phyloP scores from a whole-genome alignment of 2,329 filamentous ascomycete genomes.

The Lecanicillium sp. region DNA sequence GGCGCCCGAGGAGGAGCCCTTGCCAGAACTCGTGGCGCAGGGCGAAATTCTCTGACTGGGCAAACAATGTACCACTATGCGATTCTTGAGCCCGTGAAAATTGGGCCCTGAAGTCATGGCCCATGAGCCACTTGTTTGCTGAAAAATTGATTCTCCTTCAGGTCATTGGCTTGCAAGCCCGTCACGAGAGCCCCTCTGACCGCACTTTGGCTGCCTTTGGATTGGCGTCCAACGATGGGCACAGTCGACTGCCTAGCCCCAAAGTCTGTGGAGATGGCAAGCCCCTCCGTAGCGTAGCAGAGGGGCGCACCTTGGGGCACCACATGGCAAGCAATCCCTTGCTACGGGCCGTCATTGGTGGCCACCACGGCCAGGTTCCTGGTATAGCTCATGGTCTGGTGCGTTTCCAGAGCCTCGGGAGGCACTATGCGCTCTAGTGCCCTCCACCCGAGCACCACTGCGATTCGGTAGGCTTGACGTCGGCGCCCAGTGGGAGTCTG shows the following conservation, averaged over 20 bases:
- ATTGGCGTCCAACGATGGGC: conserved; percentile 6
- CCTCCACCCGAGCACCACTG: conserved; percentile 8
- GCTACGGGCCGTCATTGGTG: conserved; percentile 11
- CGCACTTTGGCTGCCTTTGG: conserved; percentile 12
- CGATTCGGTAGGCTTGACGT: conserved; percentile 21
- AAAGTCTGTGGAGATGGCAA: conserved; percentile 2
- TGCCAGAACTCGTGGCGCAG: no score
- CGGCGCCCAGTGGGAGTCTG: conserved; percentile 15
- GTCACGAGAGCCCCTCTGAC: conserved; percentile 10
- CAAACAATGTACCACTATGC: not conserved
- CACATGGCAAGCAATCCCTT: conserved; percentile 15
- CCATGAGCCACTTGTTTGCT: not conserved
- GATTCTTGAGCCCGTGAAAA: conserved; percentile 6
- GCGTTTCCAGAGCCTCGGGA: conserved; percentile 30
- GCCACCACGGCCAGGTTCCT: conserved; percentile 19
- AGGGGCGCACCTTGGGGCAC: no score
- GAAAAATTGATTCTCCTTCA: conserved; percentile 2
- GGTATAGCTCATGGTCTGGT: conserved; percentile 22
- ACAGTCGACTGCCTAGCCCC: not conserved
- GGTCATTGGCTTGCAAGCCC: not conserved
- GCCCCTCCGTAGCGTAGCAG: conserved; percentile 4
- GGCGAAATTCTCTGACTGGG: no score
- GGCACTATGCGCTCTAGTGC: conserved; percentile 18
- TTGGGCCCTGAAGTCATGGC: conserved; percentile 1
- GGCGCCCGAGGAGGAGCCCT: no score